Evolutionary conservation across 805 yeast genomes (phyloP), one percentile per base, ranked within the genome.

Genomic region (Tetrapisispora taiwanensis): DNA sequence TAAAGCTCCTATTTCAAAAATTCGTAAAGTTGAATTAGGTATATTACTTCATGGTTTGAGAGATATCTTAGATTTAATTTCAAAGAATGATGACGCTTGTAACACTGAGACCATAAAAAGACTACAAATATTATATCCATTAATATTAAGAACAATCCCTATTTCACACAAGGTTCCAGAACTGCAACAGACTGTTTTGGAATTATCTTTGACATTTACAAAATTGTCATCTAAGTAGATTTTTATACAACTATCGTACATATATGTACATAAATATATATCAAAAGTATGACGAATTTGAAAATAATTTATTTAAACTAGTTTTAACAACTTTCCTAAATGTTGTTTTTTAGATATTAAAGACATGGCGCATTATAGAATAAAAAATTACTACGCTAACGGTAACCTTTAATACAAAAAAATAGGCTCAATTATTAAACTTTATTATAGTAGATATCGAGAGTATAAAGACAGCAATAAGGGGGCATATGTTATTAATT

Each of bases 1-100:
- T 30, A 67, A 60, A 27, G 74, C 74, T 42, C 97, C 97, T 1
- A 66, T 84, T 14, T 75, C 90, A 0, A 69, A 73, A 33, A 60
- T 84, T 7, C 86, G 85, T 51, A 75, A 75, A 43, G 61, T 66
- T 6, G 97, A 89, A 58, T 54, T 88, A n/a, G 48, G 50, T 12
- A 52, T 66, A 0, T 53, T 78, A 6, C 51, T 81, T 20, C 46
- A 59, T 4, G 82, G 84, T 0, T 51, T 78, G 4, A 52, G 51
- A 27, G 50, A 51, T 6, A 55, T 69, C 6, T 49, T 67, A 30
- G 43, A 44, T 14, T 24, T 32, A 13, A 22, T 48, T 12, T 30
- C 46, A 3, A n/a, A 14, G 7, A 39, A 45, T 12, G 27, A 33
- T 12, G 30, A 35, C 9, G 22, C 15, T 3, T 30, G 38, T 8